These are phyloP conservation scores for Esteya vermicola DNA, from an alignment of 2,329 filamentous ascomycete species.

Conservation along the genomic window DNA sequence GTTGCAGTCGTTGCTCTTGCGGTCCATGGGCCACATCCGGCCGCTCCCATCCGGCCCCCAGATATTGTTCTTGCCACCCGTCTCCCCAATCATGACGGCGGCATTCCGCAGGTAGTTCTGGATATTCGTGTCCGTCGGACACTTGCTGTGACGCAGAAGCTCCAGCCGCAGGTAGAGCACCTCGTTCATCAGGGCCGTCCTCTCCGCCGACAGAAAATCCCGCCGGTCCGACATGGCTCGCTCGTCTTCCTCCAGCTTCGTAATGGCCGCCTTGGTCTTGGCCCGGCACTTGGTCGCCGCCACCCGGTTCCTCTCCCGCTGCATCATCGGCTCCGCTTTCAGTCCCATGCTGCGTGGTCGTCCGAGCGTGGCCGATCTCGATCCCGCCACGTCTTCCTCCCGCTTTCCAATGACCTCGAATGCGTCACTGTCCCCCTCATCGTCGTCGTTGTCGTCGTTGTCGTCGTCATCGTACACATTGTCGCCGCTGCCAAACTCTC, in stretches of 20 bases:
- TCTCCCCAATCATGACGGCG: slow-evolving; percentile 9
- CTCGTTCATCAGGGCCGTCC: slow-evolving; percentile 14
- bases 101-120: slow-evolving; percentile 14
- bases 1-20: neutral
- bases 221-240: slow-evolving; percentile 8
- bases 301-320: slow-evolving; percentile 14
- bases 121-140: slow-evolving; percentile 13
- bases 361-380: neutral
- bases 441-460: neutral
- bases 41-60: slow-evolving; percentile 9
- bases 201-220: slow-evolving; percentile 10
- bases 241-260: slow-evolving; percentile 14
- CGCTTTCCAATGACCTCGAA: neutral
- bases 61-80: slow-evolving; percentile 3
- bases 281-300: slow-evolving; percentile 18
- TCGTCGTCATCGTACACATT: neutral
- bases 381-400: neutral
- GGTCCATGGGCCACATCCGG: neutral
- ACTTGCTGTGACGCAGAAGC: slow-evolving; percentile 15
- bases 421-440: neutral
- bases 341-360: neutral
- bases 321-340: neutral
- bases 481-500: too few species aligned
- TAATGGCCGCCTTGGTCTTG: slow-evolving; percentile 15
- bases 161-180: slow-evolving; percentile 17